Evolutionary conservation across 495 filamentous ascomycete species (phyloP).

Genomic region (Hypoxylon cercidicola): DNA sequence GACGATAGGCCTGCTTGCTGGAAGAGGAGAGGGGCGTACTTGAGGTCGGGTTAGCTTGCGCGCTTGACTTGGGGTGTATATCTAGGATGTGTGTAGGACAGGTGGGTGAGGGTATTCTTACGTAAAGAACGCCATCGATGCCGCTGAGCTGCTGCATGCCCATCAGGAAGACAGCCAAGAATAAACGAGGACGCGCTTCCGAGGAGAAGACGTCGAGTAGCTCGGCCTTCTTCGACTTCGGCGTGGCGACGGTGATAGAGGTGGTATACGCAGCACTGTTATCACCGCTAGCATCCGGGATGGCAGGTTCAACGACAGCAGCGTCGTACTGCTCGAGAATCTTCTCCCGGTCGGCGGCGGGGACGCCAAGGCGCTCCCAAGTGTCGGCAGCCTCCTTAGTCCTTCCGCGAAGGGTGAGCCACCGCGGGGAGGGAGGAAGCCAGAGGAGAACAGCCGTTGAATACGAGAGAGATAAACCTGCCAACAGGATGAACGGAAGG

Average conservation of each 20-base stretch:
- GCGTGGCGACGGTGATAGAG: slow-evolving; percentile 2
- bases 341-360: slow-evolving; percentile 42
- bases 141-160: slow-evolving; percentile 62
- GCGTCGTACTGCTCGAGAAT: slow-evolving; percentile 37
- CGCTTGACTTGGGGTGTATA: background rate
- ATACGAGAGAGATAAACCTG: slow-evolving; percentile 54
- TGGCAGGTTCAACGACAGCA: slow-evolving; percentile 17
- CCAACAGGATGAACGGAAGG: slow-evolving; percentile 60
- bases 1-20: slow-evolving; percentile 59
- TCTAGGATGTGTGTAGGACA: too few species aligned
- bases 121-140: slow-evolving; percentile 65
- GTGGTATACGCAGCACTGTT: slow-evolving; percentile 5
- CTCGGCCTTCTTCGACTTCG: slow-evolving; percentile 25
- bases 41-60: background rate
- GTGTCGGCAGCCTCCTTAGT: slow-evolving; percentile 35
- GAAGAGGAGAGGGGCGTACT: slow-evolving; percentile 66
- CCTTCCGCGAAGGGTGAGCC: slow-evolving; percentile 51
- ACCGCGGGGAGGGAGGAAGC: slow-evolving; percentile 56
- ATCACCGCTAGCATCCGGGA: slow-evolving; percentile 21
- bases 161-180: slow-evolving; percentile 52
- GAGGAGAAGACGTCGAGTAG: slow-evolving; percentile 39
- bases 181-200: slow-evolving; percentile 30
- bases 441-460: slow-evolving; percentile 47
- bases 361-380: slow-evolving; percentile 40
- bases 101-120: slow-evolving; percentile 41